Evolutionary conservation across 805 yeast species (phyloP).

Genomic region (Candida manassasensis): DNA sequence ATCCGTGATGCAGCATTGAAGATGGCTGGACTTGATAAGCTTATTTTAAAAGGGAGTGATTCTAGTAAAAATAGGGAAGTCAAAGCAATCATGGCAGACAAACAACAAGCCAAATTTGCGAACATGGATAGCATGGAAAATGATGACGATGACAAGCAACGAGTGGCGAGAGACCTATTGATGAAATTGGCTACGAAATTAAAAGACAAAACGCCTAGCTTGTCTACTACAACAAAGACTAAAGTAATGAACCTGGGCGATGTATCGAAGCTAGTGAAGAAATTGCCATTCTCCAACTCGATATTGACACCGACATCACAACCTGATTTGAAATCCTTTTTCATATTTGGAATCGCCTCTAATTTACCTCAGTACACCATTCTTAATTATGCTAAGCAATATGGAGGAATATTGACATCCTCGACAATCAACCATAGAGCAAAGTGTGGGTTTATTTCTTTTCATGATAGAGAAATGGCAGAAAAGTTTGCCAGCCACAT

Average conservation of each 20-base stretch:
- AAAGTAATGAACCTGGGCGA: constrained; percentile 31
- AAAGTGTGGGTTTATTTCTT: constrained; percentile 61
- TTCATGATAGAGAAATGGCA: constrained; percentile 45
- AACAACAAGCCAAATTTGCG: constrained; percentile 47
- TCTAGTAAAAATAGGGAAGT: constrained; percentile 26
- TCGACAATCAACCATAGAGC: constrained; percentile 53
- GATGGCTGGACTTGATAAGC: constrained; percentile 50
- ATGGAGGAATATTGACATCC: constrained; percentile 49
- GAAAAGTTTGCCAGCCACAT: constrained; percentile 33
- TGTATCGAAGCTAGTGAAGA: constrained; percentile 47
- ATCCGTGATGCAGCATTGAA: constrained; percentile 77
- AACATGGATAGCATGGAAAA: constrained; percentile 7
- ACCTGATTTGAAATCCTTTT: constrained; percentile 49
- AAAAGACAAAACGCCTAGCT: constrained; percentile 10
- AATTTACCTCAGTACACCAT: constrained; percentile 62
- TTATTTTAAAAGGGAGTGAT: constrained; percentile 14
- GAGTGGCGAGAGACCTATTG: constrained; percentile 48
- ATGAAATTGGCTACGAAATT: constrained; percentile 40
- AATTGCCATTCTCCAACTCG: constrained; percentile 68
- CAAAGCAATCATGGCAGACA: constrained; percentile 41
- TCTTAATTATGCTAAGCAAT: constrained; percentile 40
- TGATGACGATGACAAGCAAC: constrained; percentile 13
- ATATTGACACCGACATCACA: constrained; percentile 37
- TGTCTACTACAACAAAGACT: constrained; percentile 7
- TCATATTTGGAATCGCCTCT: constrained; percentile 69